These are phyloP conservation scores for Umbelopsis sp. DNA, from an alignment of 371 early-diverging fungal genomes.

Conservation along the genomic window DNA sequence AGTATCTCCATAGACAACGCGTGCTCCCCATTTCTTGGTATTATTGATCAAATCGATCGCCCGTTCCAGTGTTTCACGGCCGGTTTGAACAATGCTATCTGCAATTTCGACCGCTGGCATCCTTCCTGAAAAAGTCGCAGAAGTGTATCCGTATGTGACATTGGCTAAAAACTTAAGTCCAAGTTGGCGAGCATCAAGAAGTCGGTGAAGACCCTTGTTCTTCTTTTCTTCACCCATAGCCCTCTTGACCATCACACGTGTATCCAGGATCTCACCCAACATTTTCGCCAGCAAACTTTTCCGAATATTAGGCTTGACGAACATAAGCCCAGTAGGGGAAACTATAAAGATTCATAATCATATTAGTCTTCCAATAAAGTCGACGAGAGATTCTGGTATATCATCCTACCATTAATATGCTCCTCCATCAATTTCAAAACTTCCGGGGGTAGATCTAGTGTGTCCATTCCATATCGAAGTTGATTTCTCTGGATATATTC, in stretches of 20 bases:
- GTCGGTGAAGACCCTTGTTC: constrained; percentile 52
- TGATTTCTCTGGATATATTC: constrained; percentile 37
- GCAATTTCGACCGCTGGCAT: constrained; percentile 93
- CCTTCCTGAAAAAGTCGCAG: constrained; percentile 84
- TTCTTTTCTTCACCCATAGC: constrained; percentile 76
- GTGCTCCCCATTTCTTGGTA: constrained; percentile 71
- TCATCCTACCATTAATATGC: constrained; percentile 59
- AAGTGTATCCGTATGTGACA: constrained; percentile 90
- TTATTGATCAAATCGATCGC: constrained; percentile 71
- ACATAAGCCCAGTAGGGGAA: constrained; percentile 84
- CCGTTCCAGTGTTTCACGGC: constrained; percentile 79
- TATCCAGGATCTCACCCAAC: constrained; percentile 85
- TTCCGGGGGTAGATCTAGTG: constrained; percentile 38
- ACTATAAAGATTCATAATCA: constrained; percentile 39
- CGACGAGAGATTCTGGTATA: not conserved
- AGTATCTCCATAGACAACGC: constrained; percentile 92
- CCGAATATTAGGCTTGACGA: constrained; percentile 77
- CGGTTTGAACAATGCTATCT: constrained; percentile 88
- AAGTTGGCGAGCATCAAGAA: constrained; percentile 81
- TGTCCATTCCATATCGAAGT: constrained; percentile 48
- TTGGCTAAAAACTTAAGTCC: constrained; percentile 89
- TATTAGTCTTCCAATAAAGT: not conserved
- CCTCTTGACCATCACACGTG: constrained; percentile 86
- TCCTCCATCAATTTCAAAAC: constrained; percentile 63
- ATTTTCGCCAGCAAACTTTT: constrained; percentile 77